These are phyloP conservation scores for Tulasnella sp. DNA, from an alignment of 768 basidiomycete genomes.

Conservation along the genomic window DNA sequence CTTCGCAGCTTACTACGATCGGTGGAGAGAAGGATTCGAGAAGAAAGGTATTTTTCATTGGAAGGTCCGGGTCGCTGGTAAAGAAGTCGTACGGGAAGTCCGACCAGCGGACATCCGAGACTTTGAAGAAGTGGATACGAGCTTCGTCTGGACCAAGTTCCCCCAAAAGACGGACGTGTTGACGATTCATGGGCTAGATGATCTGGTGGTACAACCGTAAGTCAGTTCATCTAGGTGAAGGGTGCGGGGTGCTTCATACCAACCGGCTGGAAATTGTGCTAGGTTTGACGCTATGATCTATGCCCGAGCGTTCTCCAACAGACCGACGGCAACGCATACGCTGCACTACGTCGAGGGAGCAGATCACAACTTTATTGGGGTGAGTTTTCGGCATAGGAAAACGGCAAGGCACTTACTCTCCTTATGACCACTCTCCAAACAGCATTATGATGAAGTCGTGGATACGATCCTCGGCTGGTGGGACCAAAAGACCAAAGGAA, in stretches of 20 bases:
- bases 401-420: conserved; percentile 21
- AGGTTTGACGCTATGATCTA: conserved; percentile 38
- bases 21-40: conserved; percentile 9
- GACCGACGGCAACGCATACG: conserved; percentile 64
- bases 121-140: conserved; percentile 64
- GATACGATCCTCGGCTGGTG: conserved; percentile 68
- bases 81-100: conserved; percentile 51
- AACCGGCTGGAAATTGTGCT: background rate
- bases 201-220: conserved; percentile 66
- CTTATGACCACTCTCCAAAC: background rate
- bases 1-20: background rate
- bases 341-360: conserved; percentile 67
- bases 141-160: conserved; percentile 64
- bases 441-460: conserved; percentile 65
- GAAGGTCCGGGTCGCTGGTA: conserved; percentile 63
- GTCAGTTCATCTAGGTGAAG: conserved; percentile 35
- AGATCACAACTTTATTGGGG: conserved; percentile 74
- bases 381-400: conserved; percentile 33
- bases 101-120: conserved; percentile 56
- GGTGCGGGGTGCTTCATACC: background rate
- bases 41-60: conserved; percentile 55
- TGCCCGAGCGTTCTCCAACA: conserved; percentile 34
- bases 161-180: conserved; percentile 61
- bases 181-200: conserved; percentile 70
- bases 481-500: conserved; percentile 46